Evolutionary conservation across 2,329 filamentous ascomycete species (phyloP).

Genomic region (Plenodomus biglobosus): DNA sequence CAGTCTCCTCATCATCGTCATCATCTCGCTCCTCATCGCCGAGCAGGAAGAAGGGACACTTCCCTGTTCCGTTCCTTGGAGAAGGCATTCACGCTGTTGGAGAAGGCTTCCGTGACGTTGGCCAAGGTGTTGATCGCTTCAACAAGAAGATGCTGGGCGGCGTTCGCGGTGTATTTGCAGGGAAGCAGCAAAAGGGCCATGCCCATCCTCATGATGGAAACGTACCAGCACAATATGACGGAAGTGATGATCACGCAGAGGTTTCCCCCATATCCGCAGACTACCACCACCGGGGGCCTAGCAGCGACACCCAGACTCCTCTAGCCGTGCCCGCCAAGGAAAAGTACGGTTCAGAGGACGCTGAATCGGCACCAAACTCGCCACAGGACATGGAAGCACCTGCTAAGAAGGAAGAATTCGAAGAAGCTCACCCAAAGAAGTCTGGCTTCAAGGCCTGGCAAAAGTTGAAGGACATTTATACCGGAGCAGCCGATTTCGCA

Average conservation of each 20-base stretch:
- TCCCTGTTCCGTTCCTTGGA: conserved; percentile 53
- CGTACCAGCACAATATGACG: conserved; percentile 21
- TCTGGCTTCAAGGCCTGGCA: conserved; percentile 24
- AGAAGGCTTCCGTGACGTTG: conserved; percentile 55
- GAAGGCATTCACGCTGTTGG: conserved; percentile 47
- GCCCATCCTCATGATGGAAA: conserved; percentile 14
- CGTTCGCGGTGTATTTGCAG: conserved; percentile 38
- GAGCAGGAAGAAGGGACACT: conserved; percentile 28
- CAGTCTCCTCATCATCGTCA: conserved; percentile 32
- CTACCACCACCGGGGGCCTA: conserved; percentile 29
- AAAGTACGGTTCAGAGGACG: conserved; percentile 26
- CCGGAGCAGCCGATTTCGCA: conserved; percentile 37
- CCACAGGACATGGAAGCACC: conserved; percentile 13
- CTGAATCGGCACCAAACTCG: conserved; percentile 24
- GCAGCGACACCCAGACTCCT: conserved; percentile 37
- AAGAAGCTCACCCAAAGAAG: conserved; percentile 21
- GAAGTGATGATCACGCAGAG: conserved; percentile 18
- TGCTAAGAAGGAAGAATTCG: conserved; percentile 17
- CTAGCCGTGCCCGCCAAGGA: conserved; percentile 28
- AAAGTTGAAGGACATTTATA: conserved; percentile 27
- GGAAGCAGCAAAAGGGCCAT: conserved; percentile 9
- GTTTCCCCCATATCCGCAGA: conserved; percentile 34
- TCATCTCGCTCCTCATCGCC: conserved; percentile 41
- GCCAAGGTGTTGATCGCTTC: conserved; percentile 46
- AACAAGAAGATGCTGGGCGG: conserved; percentile 45